Evolutionary conservation across 208 protist genomes (phyloP).

Genomic region (Trypanosoma grayi): DNA sequence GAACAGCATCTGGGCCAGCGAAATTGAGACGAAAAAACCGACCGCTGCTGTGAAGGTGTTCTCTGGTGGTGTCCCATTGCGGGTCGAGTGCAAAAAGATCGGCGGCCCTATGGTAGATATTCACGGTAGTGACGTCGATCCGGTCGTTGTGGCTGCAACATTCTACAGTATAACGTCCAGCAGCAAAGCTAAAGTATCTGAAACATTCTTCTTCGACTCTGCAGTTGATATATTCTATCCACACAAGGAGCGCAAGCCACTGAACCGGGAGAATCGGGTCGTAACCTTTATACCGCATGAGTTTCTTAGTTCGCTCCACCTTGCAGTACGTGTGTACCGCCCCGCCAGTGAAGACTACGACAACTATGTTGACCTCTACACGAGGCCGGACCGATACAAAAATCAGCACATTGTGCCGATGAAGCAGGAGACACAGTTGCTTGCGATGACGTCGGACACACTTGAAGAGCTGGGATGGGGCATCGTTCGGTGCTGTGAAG

Average conservation of each 20-base stretch:
- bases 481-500: slow-evolving; percentile 1
- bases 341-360: slow-evolving; percentile 80
- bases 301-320: slow-evolving; percentile 63
- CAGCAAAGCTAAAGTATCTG: slow-evolving; percentile 66
- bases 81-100: slow-evolving; percentile 53
- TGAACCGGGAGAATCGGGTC: slow-evolving; percentile 55
- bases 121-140: slow-evolving; percentile 75
- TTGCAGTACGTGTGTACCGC: slow-evolving; percentile 68
- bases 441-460: slow-evolving; percentile 69
- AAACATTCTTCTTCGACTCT: slow-evolving; percentile 89
- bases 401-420: slow-evolving; percentile 71
- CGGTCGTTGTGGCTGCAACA: slow-evolving; percentile 53
- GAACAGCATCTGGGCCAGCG: slow-evolving; percentile 62
- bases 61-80: slow-evolving; percentile 57
- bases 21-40: slow-evolving; percentile 72
- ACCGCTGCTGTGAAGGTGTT: slow-evolving; percentile 68
- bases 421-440: slow-evolving; percentile 83
- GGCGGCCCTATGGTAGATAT: slow-evolving; percentile 54
- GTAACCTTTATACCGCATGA: slow-evolving; percentile 80
- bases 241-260: slow-evolving; percentile 61
- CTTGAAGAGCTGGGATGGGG: slow-evolving; percentile 84
- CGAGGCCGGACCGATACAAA: slow-evolving; percentile 77
- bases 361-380: slow-evolving; percentile 82
- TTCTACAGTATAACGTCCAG: slow-evolving; percentile 57
- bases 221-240: slow-evolving; percentile 81